A percentile compares a stretch with the other conserved stretches of the same genome.
Evolutionary conservation across 2,329 filamentous ascomycete genomes (phyloP).

Genomic region (Cercospora nicotianae): DNA sequence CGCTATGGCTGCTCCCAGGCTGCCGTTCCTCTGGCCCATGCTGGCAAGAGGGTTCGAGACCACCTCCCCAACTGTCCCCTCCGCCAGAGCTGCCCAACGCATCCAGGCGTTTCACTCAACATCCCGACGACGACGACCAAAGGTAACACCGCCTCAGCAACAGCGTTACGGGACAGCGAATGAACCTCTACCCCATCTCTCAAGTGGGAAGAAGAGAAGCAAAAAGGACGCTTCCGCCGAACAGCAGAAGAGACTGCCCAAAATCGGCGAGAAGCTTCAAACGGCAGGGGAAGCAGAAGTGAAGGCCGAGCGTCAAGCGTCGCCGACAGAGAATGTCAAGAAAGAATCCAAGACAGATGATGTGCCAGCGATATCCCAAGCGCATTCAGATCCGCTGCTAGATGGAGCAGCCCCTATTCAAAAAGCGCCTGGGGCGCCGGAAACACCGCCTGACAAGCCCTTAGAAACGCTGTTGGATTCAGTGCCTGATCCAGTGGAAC

Average conservation of each 20-base stretch:
- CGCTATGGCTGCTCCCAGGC: slow-evolving; percentile 47
- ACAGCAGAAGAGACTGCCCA: slow-evolving; percentile 28
- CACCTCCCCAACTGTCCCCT: slow-evolving; percentile 28
- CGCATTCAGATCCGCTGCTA: slow-evolving; percentile 29
- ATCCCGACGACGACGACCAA: slow-evolving; percentile 36
- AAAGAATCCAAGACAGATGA: slow-evolving; percentile 25
- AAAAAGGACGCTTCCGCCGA: slow-evolving; percentile 23
- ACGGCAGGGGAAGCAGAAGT: slow-evolving; percentile 33
- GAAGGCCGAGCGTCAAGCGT: slow-evolving; percentile 22
- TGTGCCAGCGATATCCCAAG: slow-evolving; percentile 5
- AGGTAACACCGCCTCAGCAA: slow-evolving; percentile 32
- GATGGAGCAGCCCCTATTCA: slow-evolving; percentile 22
- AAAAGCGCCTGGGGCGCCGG: slow-evolving; percentile 17
- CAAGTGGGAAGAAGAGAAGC: slow-evolving; percentile 29
- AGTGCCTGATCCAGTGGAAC: slow-evolving; percentile 31
- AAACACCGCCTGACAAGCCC: slow-evolving; percentile 27
- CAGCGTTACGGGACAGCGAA: slow-evolving; percentile 51
- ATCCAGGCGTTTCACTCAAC: slow-evolving; percentile 39
- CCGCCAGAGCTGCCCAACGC: slow-evolving; percentile 29
- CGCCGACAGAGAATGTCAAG: slow-evolving; percentile 1
- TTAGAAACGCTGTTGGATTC: slow-evolving; percentile 34
- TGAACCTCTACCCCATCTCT: slow-evolving; percentile 46
- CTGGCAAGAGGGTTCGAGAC: slow-evolving; percentile 41
- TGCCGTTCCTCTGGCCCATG: slow-evolving; percentile 51
- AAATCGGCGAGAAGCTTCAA: slow-evolving; percentile 37